These are phyloP conservation scores for cucumber (Cucumis sativus) DNA, from an alignment of 306 rosid genomes.

Conservation along the genomic window DNA sequence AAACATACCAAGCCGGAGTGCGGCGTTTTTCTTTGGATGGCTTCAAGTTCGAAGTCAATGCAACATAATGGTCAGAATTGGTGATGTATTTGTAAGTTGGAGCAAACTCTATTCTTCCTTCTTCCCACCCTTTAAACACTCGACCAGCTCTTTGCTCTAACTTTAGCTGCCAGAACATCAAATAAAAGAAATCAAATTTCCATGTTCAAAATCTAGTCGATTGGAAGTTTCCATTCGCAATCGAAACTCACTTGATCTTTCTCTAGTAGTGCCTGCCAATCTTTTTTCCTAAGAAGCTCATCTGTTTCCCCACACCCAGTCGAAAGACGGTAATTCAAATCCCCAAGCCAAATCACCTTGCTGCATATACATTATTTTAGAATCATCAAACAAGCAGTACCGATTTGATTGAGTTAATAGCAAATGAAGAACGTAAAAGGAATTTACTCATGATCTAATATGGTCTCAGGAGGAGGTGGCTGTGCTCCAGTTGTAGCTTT, in stretches of 20 bases:
- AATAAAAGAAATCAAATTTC: neutral
- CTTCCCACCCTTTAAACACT: conserved; percentile 86
- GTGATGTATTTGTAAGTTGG: conserved; percentile 86
- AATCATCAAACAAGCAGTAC: neutral
- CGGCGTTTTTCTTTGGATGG: conserved; percentile 55
- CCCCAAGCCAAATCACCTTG: conserved; percentile 90
- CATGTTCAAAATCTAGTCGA: neutral
- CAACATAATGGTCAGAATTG: conserved; percentile 65
- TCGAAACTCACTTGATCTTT: conserved; percentile 60
- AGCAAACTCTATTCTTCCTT: conserved; percentile 68
- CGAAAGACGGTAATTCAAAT: conserved; percentile 75
- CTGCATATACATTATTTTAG: conserved; percentile 13
- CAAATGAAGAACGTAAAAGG: neutral
- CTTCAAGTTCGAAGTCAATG: conserved; percentile 43
- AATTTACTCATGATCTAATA: conserved; percentile 55
- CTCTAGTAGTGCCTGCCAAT: conserved; percentile 76
- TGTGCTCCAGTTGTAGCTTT: conserved; percentile 13
- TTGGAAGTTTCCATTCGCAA: neutral
- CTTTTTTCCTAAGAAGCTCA: conserved; percentile 48
- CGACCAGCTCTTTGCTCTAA: conserved; percentile 76
- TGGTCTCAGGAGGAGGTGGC: conserved; percentile 33
- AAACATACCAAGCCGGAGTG: conserved; percentile 86
- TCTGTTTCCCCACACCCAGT: conserved; percentile 39
- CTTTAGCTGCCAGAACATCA: conserved; percentile 35
- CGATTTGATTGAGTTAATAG: neutral